Base-by-base conservation (phyloP, 148 eudicot genomes). In the Rhododendron henanense region DNA sequence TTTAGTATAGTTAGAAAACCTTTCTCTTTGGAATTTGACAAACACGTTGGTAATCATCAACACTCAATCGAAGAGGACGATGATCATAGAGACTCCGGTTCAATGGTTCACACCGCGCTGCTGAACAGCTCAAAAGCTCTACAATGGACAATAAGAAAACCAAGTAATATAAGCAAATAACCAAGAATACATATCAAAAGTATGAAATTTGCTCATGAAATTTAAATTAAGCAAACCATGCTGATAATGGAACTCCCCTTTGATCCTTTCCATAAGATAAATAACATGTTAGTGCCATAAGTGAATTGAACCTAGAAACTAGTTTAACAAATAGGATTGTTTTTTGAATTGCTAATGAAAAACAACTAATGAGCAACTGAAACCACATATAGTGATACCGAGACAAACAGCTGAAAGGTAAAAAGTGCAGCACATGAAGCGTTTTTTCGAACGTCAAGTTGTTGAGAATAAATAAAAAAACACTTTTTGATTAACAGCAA, bases 31-130 rank as follows among this genome's bases (percentile, higher is more conserved):
- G 99, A 23, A 96, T 90, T 84, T 84, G 85, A 35, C 93, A 91
- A 10, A 92, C 98, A 53, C 99, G 96, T 31, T 89, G 89, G 65
- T 81, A 89, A 88, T 96, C 99, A 86, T 96, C 99, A 31, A 78
- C 47, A 39, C 93, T 95, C 15, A 95, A 79, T 48, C 73, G 73
- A 9, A 93, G 90, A 4, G 97, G 98, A 11, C 92, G 91, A 53
- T 96, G 99, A 81, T 96, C 98, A 78, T 82, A 92, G 14, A 96
- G 90, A 3, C 79, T 33, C 1, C 61, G 65, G n/a, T 59, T 21
- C 25, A 55, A 53, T 15, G 82, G 67, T 16, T 47, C 83, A 57
- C 85, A 28, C 73, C 78, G 86, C 33, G 13, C 77, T 79, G 35
- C 31, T 3, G 80, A 81, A 86, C 78, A 33, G 9, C 93, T 90